A percentile compares a stretch with the other conserved stretches of the same genome.
Evolutionary conservation across 75 land plant genomes (phyloP).

Genomic region (Cryptomeria japonica): DNA sequence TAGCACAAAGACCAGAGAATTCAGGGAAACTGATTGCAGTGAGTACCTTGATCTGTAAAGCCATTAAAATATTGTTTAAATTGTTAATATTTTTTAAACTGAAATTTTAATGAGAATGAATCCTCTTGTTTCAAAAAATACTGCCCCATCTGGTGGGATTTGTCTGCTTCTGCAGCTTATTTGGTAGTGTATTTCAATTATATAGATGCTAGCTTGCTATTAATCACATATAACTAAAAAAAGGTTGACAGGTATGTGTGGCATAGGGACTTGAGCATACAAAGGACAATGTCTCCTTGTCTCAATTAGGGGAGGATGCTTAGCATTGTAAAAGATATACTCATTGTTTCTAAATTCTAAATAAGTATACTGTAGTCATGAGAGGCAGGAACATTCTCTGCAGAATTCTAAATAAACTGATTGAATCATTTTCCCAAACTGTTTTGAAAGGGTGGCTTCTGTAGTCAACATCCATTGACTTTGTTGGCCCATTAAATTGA

Average conservation of each 20-base stretch:
- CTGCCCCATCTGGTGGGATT: not conserved
- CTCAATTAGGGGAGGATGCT: not conserved
- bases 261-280: not conserved
- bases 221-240: not conserved
- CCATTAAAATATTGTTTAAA: not conserved
- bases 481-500: not conserved
- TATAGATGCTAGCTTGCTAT: not conserved
- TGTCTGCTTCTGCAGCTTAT: not conserved
- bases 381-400: not conserved
- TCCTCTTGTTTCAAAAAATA: not conserved
- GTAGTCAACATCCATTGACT: not conserved
- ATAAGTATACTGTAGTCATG: not conserved
- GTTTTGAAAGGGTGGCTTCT: not conserved
- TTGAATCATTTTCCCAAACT: not conserved
- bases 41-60: constrained; percentile 13
- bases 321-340: not conserved
- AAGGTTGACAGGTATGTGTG: not conserved
- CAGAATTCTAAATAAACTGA: not conserved
- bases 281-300: not conserved
- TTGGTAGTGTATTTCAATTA: not conserved
- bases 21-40: constrained; percentile 81
- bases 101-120: not conserved
- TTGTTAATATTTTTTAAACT: not conserved
- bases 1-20: constrained; percentile 79
- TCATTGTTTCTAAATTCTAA: not conserved